Conservation (phyloP, 1,139 yeast species). For the Geotrichum restrictum region DNA sequence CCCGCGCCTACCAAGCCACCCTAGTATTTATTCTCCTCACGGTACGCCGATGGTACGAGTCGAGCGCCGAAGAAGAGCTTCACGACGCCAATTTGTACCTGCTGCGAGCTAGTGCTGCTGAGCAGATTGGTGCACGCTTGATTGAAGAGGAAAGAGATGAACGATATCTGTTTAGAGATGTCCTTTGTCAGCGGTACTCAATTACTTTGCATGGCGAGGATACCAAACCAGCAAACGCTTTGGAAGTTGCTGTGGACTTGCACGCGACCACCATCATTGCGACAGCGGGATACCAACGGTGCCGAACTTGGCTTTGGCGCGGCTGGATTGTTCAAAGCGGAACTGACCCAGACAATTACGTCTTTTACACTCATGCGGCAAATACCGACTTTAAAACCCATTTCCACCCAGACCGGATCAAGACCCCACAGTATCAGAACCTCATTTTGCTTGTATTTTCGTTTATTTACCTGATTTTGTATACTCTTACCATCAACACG, state of each 20-base stretch:
- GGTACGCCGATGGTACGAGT: slow-evolving; percentile 76
- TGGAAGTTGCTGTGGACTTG: slow-evolving; percentile 83
- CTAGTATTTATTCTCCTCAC: slow-evolving; percentile 66
- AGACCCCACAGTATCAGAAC: slow-evolving; percentile 81
- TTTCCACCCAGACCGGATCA: slow-evolving; percentile 76
- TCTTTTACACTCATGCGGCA: slow-evolving; percentile 57
- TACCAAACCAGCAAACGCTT: slow-evolving; percentile 60
- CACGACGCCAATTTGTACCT: slow-evolving; percentile 62
- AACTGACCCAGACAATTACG: slow-evolving; percentile 61
- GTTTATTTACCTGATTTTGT: slow-evolving; percentile 58
- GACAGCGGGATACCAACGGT: slow-evolving; percentile 77
- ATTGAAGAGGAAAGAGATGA: slow-evolving; percentile 59
- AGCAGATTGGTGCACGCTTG: slow-evolving; percentile 62
- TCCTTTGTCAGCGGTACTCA: slow-evolving; percentile 73
- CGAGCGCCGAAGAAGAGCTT: slow-evolving; percentile 56
- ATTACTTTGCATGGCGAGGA: slow-evolving; percentile 63
- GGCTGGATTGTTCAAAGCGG: slow-evolving; percentile 86
- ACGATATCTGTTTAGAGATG: slow-evolving; percentile 65
- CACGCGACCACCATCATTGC: slow-evolving; percentile 76
- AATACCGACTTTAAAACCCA: slow-evolving; percentile 58
- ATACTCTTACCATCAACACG: slow-evolving; percentile 61
- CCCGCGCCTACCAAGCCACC: slow-evolving; percentile 62
- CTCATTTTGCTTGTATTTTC: slow-evolving; percentile 65
- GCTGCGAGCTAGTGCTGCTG: slow-evolving; percentile 65
- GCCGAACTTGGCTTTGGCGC: slow-evolving; percentile 87